Evolutionary conservation across 208 protist species (phyloP).

Genomic region (Leishmania amazonensis): DNA sequence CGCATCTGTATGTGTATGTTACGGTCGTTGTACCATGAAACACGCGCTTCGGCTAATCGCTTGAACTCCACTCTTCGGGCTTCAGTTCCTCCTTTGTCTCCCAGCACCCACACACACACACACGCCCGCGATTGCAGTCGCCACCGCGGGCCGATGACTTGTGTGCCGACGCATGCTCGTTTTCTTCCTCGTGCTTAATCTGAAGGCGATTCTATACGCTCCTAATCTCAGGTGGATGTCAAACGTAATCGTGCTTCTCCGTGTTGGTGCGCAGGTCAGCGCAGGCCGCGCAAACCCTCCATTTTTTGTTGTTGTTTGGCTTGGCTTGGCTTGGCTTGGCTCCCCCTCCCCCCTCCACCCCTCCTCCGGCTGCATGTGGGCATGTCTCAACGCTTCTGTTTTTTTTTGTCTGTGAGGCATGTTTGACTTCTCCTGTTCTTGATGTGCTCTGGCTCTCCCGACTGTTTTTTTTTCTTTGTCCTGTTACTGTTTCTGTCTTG

Average conservation of each 20-base stretch:
- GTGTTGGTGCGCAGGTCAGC: not conserved
- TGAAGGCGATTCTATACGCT: not conserved
- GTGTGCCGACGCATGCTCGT: not conserved
- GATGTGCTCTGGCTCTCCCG: not conserved
- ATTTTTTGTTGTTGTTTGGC: not conserved
- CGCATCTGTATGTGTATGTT: not conserved
- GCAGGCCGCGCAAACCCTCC: not conserved
- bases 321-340: too few relatives aligned
- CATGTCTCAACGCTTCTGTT: not conserved
- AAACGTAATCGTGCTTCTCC: not conserved
- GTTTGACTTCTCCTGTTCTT: not conserved
- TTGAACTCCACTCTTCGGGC: not conserved
- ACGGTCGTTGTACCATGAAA: not conserved
- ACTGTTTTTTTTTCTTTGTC: constrained; percentile 7
- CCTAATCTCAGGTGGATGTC: not conserved
- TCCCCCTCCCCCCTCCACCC: too few relatives aligned
- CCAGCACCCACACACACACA: not conserved
- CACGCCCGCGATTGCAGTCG: not conserved
- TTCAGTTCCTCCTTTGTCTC: not conserved
- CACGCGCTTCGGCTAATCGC: not conserved
- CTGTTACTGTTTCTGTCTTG: not conserved
- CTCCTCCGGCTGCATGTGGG: too few relatives aligned
- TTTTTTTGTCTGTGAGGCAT: not conserved
- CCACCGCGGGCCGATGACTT: not conserved
- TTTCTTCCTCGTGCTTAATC: not conserved